Evolutionary conservation across 2,329 filamentous ascomycete species (phyloP), one percentile per base, ranked within the genome.

Genomic region (Claviceps spartinae): DNA sequence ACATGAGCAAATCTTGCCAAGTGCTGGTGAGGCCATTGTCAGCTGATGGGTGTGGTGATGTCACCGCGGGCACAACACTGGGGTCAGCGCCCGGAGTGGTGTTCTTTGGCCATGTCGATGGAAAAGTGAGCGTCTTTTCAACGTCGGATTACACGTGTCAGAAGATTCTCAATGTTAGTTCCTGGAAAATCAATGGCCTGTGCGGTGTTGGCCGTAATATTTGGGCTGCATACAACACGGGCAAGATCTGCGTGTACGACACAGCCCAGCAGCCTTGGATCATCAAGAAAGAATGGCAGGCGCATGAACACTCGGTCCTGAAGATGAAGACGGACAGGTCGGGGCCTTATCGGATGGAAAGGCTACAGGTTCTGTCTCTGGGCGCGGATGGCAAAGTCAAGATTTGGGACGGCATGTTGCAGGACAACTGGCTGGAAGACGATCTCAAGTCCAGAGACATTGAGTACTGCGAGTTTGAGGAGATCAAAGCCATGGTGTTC

Each of bases 151-250:
- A 86, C 63, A 71, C 81, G 0, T 95, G 88, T 60, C 63, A 94
- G n/a, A 81, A 79, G 5, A 75, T 95, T 38, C 73, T 97, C 54
- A 95, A 82, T 61, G 79, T 96, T 59, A 97, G 89, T 66, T 78
- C 90, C 14, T 97, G 94, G 76, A 97, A 96, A 68, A 95, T 98
- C 67, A 95, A 89, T 64, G 83, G 86, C 38, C 72, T 98, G 51
- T 80, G 83, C 2, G 87, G 88, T 8, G 85, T 89, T 3, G 90
- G 89, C 5, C 78, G 83, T 54, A 79, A 88, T 61, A 74, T 98
- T 0, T 98, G 93, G 93, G 88, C 89, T 30, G 91, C 85, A 2
- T 97, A 90, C 70, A 96, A 91, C 65, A 96, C 87, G 0, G 93
- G 93, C 16, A 95, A 85, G 76, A 82, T 95, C 36, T 93, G 88